Conservation (phyloP, 208 protist genomes). For the Endotrypanum monterogeii region DNA sequence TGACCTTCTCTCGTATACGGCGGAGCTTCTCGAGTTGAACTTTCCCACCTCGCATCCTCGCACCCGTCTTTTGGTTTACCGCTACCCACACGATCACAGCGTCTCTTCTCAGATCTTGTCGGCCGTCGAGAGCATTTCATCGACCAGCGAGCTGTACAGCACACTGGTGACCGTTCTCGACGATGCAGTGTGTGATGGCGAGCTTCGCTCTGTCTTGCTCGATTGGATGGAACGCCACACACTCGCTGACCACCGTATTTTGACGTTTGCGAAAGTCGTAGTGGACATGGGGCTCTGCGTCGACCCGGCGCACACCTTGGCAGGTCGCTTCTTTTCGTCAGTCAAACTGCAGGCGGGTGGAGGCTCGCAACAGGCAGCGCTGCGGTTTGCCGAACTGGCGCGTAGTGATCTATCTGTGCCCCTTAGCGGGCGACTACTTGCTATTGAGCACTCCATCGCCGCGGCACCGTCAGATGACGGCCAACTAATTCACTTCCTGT, state of each 20-base stretch:
- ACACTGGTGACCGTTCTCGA: slow-evolving; percentile 42
- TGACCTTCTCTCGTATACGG: slow-evolving; percentile 40
- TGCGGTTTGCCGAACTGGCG: slow-evolving; percentile 65
- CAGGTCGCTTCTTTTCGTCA: slow-evolving; percentile 63
- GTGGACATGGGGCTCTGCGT: slow-evolving; percentile 45
- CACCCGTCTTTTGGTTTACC: slow-evolving; percentile 49
- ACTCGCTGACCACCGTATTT: slow-evolving; percentile 62
- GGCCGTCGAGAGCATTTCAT: slow-evolving; percentile 30
- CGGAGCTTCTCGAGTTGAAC: slow-evolving; percentile 41
- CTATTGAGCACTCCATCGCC: slow-evolving; percentile 50
- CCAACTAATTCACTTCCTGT: slow-evolving; percentile 56
- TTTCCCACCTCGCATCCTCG: slow-evolving; percentile 48
- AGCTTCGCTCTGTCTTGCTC: slow-evolving; percentile 43
- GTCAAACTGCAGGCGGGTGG: slow-evolving; percentile 40
- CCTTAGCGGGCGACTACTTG: slow-evolving; percentile 48
- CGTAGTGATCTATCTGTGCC: slow-evolving; percentile 40
- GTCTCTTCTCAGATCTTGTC: slow-evolving; percentile 32
- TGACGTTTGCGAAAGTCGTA: slow-evolving; percentile 58
- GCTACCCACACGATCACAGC: slow-evolving; percentile 37
- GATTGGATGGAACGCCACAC: slow-evolving; percentile 72
- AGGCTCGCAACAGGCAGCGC: slow-evolving; percentile 39
- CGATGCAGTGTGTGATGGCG: slow-evolving; percentile 32
- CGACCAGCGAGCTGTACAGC: slow-evolving; percentile 26
- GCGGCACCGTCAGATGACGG: slow-evolving; percentile 36
- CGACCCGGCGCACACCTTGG: slow-evolving; percentile 47